Base-by-base conservation (phyloP, 2,329 filamentous ascomycete genomes). In the Fusarium sp. region DNA sequence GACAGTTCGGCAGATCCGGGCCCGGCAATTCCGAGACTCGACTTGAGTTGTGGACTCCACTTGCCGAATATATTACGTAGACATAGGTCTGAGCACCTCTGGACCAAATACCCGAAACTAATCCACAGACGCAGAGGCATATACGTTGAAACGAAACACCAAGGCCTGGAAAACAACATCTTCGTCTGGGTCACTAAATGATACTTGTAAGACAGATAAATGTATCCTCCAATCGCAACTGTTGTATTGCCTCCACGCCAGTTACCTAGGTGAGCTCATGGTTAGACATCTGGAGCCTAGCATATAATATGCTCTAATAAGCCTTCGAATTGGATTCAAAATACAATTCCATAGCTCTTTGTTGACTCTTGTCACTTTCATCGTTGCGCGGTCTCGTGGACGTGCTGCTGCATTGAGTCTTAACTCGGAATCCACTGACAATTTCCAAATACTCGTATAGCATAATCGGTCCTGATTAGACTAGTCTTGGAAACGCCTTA, bases 321-420 rank as follows among this genome's bases (percentile, higher is more conserved):
- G 9, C 9, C 16, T 18, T 10, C 3, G 1, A 37, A 6, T 7
- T n/a, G 2, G 16, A 9, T 18, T 37, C 18, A 1, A 11, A 6
- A 6, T 18, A 34, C 5, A n/a, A n/a, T 8, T 3, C 9, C 32
- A 18, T 18, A 8, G 9, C 32, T 37, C 9, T 37, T 6, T 37
- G 6, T n/a, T 37, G 18, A n/a, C 16, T 37, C 3, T 37, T n/a
- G 8, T n/a, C 3, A 18, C 16, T n/a, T 6, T n/a, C 9, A n/a
- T n/a, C 34, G 16, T n/a, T 37, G 18, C 5, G 9, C 5, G 16
- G 9, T 37, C 16, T 37, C 9, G 16, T 37, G 34, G 9, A 6
- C 2, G 18, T 37, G 16, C 34, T n/a, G 9, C 34, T 37, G 18
- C 16, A 37, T 37, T 10, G 5, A 37, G 18, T 37, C 34, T n/a